Percentiles rank a stretch among this genome's conserved stretches.
These are phyloP conservation scores for Uronychia setigera DNA, from an alignment of 73 alveolate genomes.

Conservation along the genomic window DNA sequence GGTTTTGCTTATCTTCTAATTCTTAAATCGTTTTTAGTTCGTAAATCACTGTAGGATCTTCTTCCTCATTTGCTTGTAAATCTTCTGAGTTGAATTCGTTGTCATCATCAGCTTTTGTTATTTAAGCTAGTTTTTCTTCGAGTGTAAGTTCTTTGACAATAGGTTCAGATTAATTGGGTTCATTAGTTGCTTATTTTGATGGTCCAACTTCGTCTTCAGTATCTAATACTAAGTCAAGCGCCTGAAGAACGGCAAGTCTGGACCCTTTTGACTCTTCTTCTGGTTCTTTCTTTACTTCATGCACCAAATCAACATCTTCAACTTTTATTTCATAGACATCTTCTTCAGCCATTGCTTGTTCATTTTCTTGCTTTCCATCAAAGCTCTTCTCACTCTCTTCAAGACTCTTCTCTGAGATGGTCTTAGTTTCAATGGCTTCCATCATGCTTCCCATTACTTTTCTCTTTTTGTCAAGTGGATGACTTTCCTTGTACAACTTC, in stretches of 20 bases:
- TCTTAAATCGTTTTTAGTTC: no score
- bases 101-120: no score
- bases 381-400: background rate
- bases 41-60: no score
- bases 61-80: no score
- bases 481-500: conserved; percentile 27
- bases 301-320: background rate
- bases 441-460: conserved; percentile 15
- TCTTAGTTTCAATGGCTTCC: conserved; percentile 4
- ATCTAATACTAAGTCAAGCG: background rate
- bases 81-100: no score
- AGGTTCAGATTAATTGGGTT: no score
- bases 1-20: conserved; percentile 3
- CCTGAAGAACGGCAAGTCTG: background rate
- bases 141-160: no score
- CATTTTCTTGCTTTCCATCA: background rate
- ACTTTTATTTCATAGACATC: background rate
- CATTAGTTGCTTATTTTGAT: no score
- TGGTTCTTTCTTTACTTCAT: background rate
- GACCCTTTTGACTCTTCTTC: background rate
- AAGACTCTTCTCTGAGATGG: background rate
- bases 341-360: conserved; percentile 29
- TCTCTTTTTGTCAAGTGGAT: conserved; percentile 6
- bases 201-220: background rate
- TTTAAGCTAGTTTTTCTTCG: no score